phyloP scores from a whole-genome alignment of 495 filamentous ascomycete genomes.

The Emericellopsis terricola region DNA sequence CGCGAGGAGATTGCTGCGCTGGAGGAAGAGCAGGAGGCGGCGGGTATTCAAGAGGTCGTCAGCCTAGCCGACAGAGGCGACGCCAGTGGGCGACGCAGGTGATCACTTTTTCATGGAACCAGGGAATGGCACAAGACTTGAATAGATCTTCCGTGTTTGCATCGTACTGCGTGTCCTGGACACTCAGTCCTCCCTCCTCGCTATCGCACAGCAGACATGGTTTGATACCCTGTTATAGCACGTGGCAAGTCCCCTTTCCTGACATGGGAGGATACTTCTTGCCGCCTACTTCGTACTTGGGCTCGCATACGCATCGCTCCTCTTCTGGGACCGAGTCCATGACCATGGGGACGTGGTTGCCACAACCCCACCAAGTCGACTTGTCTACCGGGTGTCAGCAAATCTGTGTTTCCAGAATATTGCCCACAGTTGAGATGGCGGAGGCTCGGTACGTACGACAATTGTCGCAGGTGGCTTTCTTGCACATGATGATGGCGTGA shows the following conservation, averaged over 20 bases:
- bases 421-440: no score
- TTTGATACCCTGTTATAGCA: no score
- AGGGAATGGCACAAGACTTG: no score
- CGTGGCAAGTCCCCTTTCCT: no score
- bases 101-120: no score
- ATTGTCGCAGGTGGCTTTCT: conserved; percentile 10
- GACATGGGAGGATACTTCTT: conserved; percentile 44
- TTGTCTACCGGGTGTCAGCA: conserved; percentile 30
- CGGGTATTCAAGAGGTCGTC: conserved; percentile 89
- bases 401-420: no score
- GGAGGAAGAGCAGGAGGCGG: conserved; percentile 92
- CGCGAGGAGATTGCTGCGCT: conserved; percentile 82
- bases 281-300: conserved; percentile 40
- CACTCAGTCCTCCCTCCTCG: no score
- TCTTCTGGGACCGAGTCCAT: conserved; percentile 41
- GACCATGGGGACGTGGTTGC: conserved; percentile 44
- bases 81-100: no score
- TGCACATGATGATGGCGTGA: conserved; percentile 9
- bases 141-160: no score
- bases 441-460: conserved; percentile 9
- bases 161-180: no score
- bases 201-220: no score
- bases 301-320: conserved; percentile 46
- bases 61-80: conserved; percentile 56
- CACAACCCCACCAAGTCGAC: conserved; percentile 55